Percentiles rank a stretch among this genome's conserved stretches.
These are phyloP conservation scores for Micractinium sp. DNA, from an alignment of 139 green algal species.

Conservation along the genomic window DNA sequence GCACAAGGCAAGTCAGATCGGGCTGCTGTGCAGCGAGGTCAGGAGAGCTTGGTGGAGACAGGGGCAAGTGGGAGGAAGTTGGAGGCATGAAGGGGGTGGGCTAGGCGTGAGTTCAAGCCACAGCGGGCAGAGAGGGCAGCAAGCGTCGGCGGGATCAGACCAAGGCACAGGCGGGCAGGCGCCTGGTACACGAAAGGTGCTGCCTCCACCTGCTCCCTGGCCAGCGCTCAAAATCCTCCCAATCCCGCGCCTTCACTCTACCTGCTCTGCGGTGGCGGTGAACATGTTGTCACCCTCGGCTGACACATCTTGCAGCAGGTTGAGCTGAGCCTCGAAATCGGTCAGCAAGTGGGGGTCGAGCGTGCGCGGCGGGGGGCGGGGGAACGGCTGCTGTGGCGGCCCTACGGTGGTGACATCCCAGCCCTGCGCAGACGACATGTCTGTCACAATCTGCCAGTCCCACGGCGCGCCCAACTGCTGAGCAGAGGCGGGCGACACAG, in stretches of 20 bases:
- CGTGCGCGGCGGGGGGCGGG: conserved; percentile 15
- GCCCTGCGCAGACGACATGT: neutral
- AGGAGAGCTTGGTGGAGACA: no score
- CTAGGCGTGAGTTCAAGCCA: neutral
- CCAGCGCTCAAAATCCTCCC: neutral
- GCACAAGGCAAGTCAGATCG: no score
- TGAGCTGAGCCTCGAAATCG: conserved; percentile 42
- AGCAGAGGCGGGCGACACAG: neutral
- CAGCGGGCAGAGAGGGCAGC: neutral
- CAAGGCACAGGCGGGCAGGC: neutral
- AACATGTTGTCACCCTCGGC: conserved; percentile 19
- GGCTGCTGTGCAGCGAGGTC: no score
- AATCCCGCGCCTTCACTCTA: neutral
- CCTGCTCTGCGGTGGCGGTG: conserved; percentile 3
- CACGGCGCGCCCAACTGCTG: conserved; percentile 8
- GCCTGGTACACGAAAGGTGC: no score
- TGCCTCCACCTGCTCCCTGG: neutral
- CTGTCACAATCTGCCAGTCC: conserved; percentile 10
- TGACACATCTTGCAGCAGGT: conserved; percentile 45
- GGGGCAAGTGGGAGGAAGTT: no score
- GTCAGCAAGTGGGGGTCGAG: conserved; percentile 41
- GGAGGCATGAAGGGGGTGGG: no score
- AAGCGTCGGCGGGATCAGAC: no score
- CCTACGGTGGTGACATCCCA: neutral
- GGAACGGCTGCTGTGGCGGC: conserved; percentile 9